Evolutionary conservation across 345 rosid genomes (phyloP).

Genomic region (Eucalyptus lansdowneana): DNA sequence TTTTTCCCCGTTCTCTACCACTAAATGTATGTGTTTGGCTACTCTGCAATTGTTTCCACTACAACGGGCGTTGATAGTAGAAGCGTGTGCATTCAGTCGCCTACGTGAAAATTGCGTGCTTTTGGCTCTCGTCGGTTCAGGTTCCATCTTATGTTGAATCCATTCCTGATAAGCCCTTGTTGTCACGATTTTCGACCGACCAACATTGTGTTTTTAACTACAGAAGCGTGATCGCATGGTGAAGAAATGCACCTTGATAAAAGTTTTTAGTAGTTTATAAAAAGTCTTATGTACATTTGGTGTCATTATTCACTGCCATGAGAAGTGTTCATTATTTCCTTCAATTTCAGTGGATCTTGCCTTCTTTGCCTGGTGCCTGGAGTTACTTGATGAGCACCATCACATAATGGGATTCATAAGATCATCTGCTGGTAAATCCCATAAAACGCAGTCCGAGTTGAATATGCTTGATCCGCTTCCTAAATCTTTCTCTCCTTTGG

Average conservation of each 20-base stretch:
- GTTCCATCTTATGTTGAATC: not conserved
- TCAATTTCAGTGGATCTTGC: not conserved
- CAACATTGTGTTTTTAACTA: not conserved
- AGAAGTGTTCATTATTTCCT: not conserved
- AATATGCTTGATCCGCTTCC: conserved; percentile 34
- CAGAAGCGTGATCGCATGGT: not conserved
- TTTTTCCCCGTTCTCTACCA: not conserved
- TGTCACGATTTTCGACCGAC: not conserved
- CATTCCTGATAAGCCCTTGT: not conserved
- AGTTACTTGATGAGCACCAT: not conserved
- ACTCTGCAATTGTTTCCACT: not conserved
- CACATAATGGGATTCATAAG: conserved; percentile 55
- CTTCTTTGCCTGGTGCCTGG: not conserved
- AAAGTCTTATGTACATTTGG: not conserved
- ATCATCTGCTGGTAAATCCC: conserved; percentile 84
- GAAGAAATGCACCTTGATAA: not conserved
- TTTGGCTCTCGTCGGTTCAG: not conserved
- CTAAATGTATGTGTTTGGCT: not conserved
- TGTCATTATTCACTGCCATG: not conserved
- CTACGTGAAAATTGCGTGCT: not conserved
- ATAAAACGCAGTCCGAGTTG: conserved; percentile 64
- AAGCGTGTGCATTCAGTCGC: not conserved
- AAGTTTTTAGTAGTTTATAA: not conserved
- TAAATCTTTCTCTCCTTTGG: conserved; percentile 38
- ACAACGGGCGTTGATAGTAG: not conserved